Evolutionary conservation across 2,329 filamentous ascomycete species (phyloP), one percentile per base, ranked within the genome.

Genomic region (Cadophora sp.): DNA sequence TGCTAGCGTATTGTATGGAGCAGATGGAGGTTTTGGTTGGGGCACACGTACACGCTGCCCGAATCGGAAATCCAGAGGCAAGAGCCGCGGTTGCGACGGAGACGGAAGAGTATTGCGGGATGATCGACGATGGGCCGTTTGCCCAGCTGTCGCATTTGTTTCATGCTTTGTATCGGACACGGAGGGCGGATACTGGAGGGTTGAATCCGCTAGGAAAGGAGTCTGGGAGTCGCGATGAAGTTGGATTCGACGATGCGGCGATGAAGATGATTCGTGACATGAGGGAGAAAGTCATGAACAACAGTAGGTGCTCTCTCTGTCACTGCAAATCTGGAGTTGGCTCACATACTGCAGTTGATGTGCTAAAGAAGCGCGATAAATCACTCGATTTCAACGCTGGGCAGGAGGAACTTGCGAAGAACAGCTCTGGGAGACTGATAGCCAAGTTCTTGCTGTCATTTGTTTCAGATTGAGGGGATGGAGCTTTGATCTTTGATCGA

Each of bases 401-500:
- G 2, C 58, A 50, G 19, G 48, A 60, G 27, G 34, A 43, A 12
- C 68, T 69, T 29, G 37, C 51, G 34, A 60, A 62, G 43, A 34
- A 31, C 3, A 71, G 69, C 40, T 71, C 70, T 22, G 70, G 70
- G 26, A 34, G 70, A 14, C 43, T 72, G 19, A 59, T 70, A 19
- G 40, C 87, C 16, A 68, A 60, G 27, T 72, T 72, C 51, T 40
- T 70, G 69, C 88, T 86, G 71, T 84, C 88, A 65, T 86, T 81
- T 0, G 85, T 81, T 4, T 34, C n/a, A n/a, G n/a, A n/a, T n/a
- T n/a, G n/a, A n/a, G n/a, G n/a, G n/a, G n/a, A n/a, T n/a, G n/a
- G n/a, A n/a, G n/a, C n/a, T n/a, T n/a, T n/a, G n/a, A n/a, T n/a
- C n/a, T n/a, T n/a, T n/a, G n/a, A n/a, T n/a, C n/a, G n/a, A n/a